Evolutionary conservation across 176 grass and related monocot genomes (phyloP).

Genomic region (Dactylis glomerata): DNA sequence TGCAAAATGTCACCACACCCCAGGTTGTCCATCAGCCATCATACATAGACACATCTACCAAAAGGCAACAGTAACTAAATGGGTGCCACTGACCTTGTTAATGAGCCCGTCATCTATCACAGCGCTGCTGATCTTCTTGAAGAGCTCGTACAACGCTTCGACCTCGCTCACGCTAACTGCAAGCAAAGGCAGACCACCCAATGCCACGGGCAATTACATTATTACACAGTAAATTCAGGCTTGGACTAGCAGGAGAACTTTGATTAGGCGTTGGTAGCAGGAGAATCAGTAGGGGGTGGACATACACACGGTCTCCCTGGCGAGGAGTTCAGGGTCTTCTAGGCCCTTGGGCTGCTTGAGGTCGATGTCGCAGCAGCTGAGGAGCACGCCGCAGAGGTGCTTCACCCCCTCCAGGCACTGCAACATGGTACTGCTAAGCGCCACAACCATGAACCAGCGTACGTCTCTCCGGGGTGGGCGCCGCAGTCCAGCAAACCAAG

Average conservation of each 20-base stretch:
- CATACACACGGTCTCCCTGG: slow-evolving; percentile 88
- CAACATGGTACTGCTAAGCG: slow-evolving; percentile 57
- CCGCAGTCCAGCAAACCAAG: background rate
- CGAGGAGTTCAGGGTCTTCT: slow-evolving; percentile 68
- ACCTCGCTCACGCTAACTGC: slow-evolving; percentile 94
- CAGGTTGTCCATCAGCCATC: background rate
- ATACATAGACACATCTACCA: background rate
- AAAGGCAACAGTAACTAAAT: background rate
- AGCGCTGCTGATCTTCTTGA: slow-evolving; percentile 96
- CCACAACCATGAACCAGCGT: background rate
- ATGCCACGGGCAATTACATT: background rate
- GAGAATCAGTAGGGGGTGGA: background rate
- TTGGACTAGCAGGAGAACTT: background rate
- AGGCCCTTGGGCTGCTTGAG: slow-evolving; percentile 69
- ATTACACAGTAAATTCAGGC: background rate
- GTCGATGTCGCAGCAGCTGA: slow-evolving; percentile 71
- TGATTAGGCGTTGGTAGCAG: background rate
- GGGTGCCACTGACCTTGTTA: slow-evolving; percentile 65
- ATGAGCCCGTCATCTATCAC: slow-evolving; percentile 93
- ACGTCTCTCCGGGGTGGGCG: background rate
- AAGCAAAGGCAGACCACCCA: background rate
- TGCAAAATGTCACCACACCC: slow-evolving; percentile 33
- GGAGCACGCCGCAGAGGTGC: slow-evolving; percentile 52
- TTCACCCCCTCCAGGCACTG: slow-evolving; percentile 75
- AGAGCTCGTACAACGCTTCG: slow-evolving; percentile 86